A percentile compares a stretch with the other conserved stretches of the same genome.
These are phyloP conservation scores for Mycena haematopus DNA, from an alignment of 768 basidiomycete genomes.

Conservation along the genomic window DNA sequence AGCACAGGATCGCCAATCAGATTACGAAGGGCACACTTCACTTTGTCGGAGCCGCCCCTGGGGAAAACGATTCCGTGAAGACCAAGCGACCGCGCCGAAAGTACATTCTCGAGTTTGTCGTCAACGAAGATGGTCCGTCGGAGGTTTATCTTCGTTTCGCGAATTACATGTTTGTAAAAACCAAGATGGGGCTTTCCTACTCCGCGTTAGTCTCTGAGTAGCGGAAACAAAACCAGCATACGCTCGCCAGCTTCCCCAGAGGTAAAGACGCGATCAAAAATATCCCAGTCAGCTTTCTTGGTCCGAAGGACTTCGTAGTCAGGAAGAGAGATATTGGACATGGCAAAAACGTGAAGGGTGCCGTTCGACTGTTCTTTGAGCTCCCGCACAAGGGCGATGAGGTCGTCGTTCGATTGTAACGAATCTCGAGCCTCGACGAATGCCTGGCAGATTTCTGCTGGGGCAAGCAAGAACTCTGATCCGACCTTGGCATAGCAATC, in stretches of 20 bases:
- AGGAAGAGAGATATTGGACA: constrained; percentile 65
- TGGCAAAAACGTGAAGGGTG: constrained; percentile 53
- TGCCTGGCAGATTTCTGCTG: constrained; percentile 48
- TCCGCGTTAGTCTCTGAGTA: background rate
- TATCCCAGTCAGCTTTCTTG: constrained; percentile 54
- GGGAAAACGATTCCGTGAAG: constrained; percentile 58
- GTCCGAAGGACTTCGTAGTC: constrained; percentile 54
- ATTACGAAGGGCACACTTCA: constrained; percentile 54
- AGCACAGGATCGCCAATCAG: constrained; percentile 52
- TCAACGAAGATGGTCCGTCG: constrained; percentile 59
- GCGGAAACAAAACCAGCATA: constrained; percentile 45
- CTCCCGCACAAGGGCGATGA: constrained; percentile 53
- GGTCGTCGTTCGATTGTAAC: constrained; percentile 49
- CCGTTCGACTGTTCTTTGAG: constrained; percentile 46
- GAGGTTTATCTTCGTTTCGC: constrained; percentile 51
- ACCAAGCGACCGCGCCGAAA: constrained; percentile 63
- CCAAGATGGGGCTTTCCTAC: constrained; percentile 40
- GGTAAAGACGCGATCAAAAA: constrained; percentile 59
- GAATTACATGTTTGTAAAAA: constrained; percentile 57
- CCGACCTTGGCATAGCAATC: constrained; percentile 51
- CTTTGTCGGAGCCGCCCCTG: constrained; percentile 42
- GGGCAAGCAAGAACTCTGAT: constrained; percentile 44
- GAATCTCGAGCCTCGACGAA: constrained; percentile 57
- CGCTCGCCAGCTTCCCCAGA: constrained; percentile 59
- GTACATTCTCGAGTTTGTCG: constrained; percentile 64